Base-by-base conservation (phyloP, 2,329 filamentous ascomycete species). In the Hymenoscyphus linearis region DNA sequence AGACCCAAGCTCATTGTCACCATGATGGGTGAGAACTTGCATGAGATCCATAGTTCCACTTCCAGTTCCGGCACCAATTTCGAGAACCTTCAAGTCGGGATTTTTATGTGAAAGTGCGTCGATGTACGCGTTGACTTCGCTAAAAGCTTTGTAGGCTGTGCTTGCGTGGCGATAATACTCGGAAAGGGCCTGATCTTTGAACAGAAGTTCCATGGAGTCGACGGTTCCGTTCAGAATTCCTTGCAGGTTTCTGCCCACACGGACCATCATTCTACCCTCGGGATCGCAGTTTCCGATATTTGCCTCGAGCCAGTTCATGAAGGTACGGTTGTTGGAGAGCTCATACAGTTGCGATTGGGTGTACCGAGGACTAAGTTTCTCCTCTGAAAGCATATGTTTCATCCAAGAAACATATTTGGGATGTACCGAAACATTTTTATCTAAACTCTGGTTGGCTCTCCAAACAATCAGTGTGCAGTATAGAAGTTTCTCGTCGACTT, bases 41-140 rank as follows among this genome's bases (percentile, higher is more conserved):
- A 72, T 61, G 2, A 65, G 52, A 13, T 57, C 34, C 12, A 56
- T 57, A 1, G 67, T 67, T 2, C 67, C 66, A 0, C 65, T 67
- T 13, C 70, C 68, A 9, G 68, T 72, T 10, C 70, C 70, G 13
- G 67, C 66, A 9, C 71, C 72, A 35, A 74, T 67, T 55, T 74
- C 72, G 1, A 74, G 66, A 63, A 75, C 69, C 61, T 72, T 71
- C 40, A 58, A 25, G 14, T 26, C 22, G 10, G 57, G 57, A 18
- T 52, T 58, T 36, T 52, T 52, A 25, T 58, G 44, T 35, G 57
- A 44, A 18, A 58, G 26, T 14, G 34, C 22, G n/a, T 18, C 71
- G 60, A 55, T 60, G 59, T 10, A 69, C 65, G 7, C 65, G 68
- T 44, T 56, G 36, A 52, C 12, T 14, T 22, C 12, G 56, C 27